Percentiles rank a stretch among this genome's conserved stretches.
phyloP scores from a whole-genome alignment of 306 rosid genomes.

The Amphicarpaea edgeworthii region DNA sequence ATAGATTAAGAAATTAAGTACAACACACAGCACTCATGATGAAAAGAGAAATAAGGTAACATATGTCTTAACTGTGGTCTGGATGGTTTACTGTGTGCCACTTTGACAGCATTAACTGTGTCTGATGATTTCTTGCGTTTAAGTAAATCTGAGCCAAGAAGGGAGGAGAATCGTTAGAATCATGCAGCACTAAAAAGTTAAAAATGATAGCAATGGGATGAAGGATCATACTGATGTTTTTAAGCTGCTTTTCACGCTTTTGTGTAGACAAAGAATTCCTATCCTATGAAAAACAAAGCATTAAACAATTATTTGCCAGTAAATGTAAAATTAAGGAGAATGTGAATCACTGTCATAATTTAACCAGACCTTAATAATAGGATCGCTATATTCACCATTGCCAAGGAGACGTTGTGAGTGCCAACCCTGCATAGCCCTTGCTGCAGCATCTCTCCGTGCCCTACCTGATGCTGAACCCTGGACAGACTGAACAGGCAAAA shows the following conservation, averaged over 20 bases:
- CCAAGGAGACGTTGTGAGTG: conserved; percentile 96
- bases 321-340: conserved; percentile 20
- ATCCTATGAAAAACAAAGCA: conserved; percentile 62
- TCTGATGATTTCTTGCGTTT: conserved; percentile 82
- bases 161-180: conserved; percentile 38
- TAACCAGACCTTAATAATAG: conserved; percentile 81
- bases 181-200: conserved; percentile 25
- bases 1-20: conserved; percentile 24
- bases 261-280: conserved; percentile 71
- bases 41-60: conserved; percentile 29
- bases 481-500: conserved; percentile 28
- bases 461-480: conserved; percentile 90
- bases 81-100: conserved; percentile 74
- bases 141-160: conserved; percentile 68
- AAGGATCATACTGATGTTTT: conserved; percentile 71
- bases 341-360: conserved; percentile 38
- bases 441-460: conserved; percentile 97
- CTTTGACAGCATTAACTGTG: conserved; percentile 73
- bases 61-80: conserved; percentile 82
- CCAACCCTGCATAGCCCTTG: conserved; percentile 99
- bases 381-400: conserved; percentile 96
- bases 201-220: conserved; percentile 32
- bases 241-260: conserved; percentile 96
- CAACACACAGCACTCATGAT: background rate
- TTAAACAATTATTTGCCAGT: conserved; percentile 26